These are phyloP conservation scores for Blastobotrys proliferans DNA, from an alignment of 1,139 yeast species.

Conservation along the genomic window DNA sequence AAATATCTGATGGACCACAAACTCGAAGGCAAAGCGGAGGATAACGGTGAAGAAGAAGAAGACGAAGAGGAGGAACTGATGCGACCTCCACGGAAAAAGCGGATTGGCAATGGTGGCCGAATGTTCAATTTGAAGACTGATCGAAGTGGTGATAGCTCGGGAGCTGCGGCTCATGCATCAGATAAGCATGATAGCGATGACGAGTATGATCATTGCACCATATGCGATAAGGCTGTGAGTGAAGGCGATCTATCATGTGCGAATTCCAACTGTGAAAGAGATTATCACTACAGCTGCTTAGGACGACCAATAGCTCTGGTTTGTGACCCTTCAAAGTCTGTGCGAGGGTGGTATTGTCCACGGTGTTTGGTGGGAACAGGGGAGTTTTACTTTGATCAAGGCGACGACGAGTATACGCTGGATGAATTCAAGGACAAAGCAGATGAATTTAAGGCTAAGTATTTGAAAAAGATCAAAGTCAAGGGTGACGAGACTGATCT, in stretches of 20 bases:
- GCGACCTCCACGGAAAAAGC: not conserved
- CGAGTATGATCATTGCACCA: conserved; percentile 39
- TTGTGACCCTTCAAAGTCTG: too few relatives aligned
- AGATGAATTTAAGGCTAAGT: conserved; percentile 42
- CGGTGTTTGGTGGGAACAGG: conserved; percentile 82
- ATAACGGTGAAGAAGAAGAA: conserved; percentile 10
- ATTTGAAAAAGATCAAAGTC: conserved; percentile 17
- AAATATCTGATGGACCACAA: too few relatives aligned
- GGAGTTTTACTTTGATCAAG: conserved; percentile 84
- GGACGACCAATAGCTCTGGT: conserved; percentile 41
- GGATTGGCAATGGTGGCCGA: not conserved
- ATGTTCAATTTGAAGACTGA: conserved; percentile 10
- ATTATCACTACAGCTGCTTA: conserved; percentile 64
- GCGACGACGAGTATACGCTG: conserved; percentile 54
- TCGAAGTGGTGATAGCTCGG: too few relatives aligned
- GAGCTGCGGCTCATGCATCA: too few relatives aligned
- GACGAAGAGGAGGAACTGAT: conserved; percentile 5
- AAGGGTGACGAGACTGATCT: too few relatives aligned
- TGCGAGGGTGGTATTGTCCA: conserved; percentile 78
- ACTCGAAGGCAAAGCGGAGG: too few relatives aligned
- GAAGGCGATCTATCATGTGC: conserved; percentile 12
- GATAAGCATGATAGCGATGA: conserved; percentile 38
- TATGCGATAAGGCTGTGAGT: conserved; percentile 2
- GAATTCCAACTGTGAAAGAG: conserved; percentile 55
- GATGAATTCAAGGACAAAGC: conserved; percentile 59